Base-by-base conservation (phyloP, 768 basidiomycete species). In the Rhodosporidiobolus odoratus region DNA sequence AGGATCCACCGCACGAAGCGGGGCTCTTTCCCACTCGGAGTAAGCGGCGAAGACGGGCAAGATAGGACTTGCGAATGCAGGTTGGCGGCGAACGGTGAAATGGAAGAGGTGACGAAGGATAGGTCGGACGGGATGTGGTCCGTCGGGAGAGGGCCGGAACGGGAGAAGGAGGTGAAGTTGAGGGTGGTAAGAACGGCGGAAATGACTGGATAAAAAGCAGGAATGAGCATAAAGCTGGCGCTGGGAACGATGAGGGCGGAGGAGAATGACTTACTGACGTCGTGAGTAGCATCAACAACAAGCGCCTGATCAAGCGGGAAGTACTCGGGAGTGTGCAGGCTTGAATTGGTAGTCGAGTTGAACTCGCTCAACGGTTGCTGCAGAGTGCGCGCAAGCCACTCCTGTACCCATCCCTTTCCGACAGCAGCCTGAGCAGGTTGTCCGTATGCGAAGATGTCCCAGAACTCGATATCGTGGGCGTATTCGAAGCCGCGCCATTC, bases 41-140 rank as follows among this genome's bases (percentile, higher is more conserved):
- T 52, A 15, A 59, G 50, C 13, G 60, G 34, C 3, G 50, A 43
- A 9, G 50, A 27, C 23, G 81, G 78, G 74, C 89, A 91, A 66
- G 84, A 83, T 0, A 91, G 82, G 15, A 90, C 87, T 68, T 91
- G 78, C 41, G 81, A 80, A 35, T 74, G 66, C 65, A 94, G 78
- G 76, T 94, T 94, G 35, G 92, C 89, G 0, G 87, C 88, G 79
- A 96, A 96, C 0, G 92, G 92, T 27, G 89, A 87, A 47, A 92
- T 82, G 72, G 92, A 85, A 8, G 91, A 84, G 0, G 86, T 83
- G 75, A 85, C 86, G 83, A 91, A 95, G 0, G 88, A 83, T 21
- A 78, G 77, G 66, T 80, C 71, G 52, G 77, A 71, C 1, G 80
- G 80, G 52, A 80, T 80, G 62, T 77, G 79, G 53, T 78, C 77